These are phyloP conservation scores for Ceratobasidium papillatum DNA, from an alignment of 1,284 basidiomycete genomes.

Conservation along the genomic window DNA sequence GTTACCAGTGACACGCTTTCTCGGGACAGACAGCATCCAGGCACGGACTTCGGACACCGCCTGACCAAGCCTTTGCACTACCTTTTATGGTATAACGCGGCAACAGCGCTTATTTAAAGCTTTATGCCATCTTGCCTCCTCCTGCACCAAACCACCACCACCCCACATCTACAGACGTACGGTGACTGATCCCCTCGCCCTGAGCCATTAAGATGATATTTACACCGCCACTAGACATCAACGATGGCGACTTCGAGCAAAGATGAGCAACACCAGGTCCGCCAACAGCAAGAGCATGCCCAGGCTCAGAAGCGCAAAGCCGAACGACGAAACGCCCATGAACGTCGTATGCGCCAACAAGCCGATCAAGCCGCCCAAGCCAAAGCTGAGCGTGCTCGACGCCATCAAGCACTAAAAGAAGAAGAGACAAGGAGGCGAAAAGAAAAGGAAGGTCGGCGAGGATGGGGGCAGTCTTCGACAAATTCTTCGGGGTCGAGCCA, in stretches of 20 bases:
- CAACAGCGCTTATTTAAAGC: not conserved
- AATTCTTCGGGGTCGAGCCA: not conserved
- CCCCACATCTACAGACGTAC: too few species aligned
- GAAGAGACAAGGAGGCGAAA: not conserved
- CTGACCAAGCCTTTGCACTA: not conserved
- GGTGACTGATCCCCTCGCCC: too few species aligned
- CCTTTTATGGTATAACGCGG: not conserved
- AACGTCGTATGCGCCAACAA: constrained; percentile 24
- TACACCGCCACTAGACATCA: not conserved
- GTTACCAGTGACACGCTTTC: too few species aligned
- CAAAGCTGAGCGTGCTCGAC: constrained; percentile 26
- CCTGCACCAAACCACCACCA: not conserved
- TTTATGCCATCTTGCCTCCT: not conserved
- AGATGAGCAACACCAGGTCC: constrained; percentile 7
- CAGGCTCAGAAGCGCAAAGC: constrained; percentile 34
- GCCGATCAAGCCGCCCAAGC: constrained; percentile 22
- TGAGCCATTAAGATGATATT: not conserved
- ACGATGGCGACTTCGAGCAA: not conserved
- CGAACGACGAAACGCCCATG: constrained; percentile 26
- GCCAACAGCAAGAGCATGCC: constrained; percentile 32
- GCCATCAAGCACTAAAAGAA: constrained; percentile 11
- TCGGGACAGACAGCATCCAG: too few species aligned
- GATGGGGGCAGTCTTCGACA: constrained; percentile 2
- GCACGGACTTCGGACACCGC: not conserved
- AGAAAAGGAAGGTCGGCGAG: constrained; percentile 4